phyloP scores from a whole-genome alignment of 2,329 filamentous ascomycete species.

The Hymenoscyphus fructigenus region DNA sequence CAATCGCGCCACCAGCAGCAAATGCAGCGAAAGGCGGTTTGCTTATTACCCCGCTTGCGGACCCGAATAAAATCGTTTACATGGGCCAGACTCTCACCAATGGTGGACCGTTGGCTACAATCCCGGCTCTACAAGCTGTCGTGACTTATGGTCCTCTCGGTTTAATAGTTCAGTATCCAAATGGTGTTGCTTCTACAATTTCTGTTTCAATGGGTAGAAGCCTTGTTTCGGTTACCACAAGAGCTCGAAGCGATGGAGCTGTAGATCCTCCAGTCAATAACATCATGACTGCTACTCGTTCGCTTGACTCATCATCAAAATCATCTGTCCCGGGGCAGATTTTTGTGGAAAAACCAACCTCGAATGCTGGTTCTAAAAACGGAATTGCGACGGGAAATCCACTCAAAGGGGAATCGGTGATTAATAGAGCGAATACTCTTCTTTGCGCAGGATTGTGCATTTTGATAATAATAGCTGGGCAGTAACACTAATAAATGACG shows the following conservation, averaged over 20 bases:
- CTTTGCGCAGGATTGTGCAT: too few species aligned
- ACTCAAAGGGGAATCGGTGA: too few species aligned
- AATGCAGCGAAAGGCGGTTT: neutral
- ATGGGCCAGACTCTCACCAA: constrained; percentile 13
- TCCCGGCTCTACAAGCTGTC: constrained; percentile 14
- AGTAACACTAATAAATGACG: too few species aligned
- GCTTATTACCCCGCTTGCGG: neutral
- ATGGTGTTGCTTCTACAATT: constrained; percentile 12
- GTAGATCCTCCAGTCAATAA: neutral
- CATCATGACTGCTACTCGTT: neutral
- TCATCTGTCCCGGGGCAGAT: neutral
- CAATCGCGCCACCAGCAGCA: neutral
- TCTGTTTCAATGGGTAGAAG: neutral
- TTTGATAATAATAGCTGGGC: too few species aligned
- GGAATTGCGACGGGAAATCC: too few species aligned
- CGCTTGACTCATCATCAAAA: neutral
- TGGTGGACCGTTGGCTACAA: constrained; percentile 17
- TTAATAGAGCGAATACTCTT: too few species aligned
- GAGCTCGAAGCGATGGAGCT: neutral
- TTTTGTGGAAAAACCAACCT: neutral
- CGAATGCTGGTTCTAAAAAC: neutral
- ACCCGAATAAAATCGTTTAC: constrained; percentile 3
- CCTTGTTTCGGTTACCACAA: neutral
- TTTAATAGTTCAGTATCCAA: constrained; percentile 19
- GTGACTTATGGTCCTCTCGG: constrained; percentile 15